Evolutionary conservation across 2,329 filamentous ascomycete species (phyloP).

Genomic region (Onygena corvina): DNA sequence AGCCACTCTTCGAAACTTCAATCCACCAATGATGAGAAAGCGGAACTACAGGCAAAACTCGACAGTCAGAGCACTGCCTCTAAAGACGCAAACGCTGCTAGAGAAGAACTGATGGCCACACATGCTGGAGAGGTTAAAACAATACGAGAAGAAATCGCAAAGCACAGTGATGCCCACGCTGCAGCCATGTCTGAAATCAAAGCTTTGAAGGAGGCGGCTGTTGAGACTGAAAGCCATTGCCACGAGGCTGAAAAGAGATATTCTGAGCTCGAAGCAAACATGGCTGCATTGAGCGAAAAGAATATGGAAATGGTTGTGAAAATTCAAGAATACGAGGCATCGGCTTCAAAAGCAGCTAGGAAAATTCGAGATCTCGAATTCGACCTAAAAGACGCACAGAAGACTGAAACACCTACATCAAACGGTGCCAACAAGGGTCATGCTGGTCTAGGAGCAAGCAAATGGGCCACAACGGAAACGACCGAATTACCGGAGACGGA

Average conservation of each 20-base stretch:
- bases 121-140: slow-evolving; percentile 10
- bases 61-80: neutral
- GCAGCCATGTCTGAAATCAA: neutral
- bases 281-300: slow-evolving; percentile 17
- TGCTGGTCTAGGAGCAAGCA: slow-evolving; percentile 29
- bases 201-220: neutral
- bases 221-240: neutral
- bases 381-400: slow-evolving; percentile 13
- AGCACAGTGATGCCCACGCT: neutral
- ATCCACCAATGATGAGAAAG: slow-evolving; percentile 32
- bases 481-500: slow-evolving; percentile 18
- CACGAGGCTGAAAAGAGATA: slow-evolving; percentile 1
- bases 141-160: slow-evolving; percentile 22
- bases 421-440: slow-evolving; percentile 16
- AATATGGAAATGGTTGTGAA: slow-evolving; percentile 17
- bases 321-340: slow-evolving; percentile 15
- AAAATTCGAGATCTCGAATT: slow-evolving; percentile 18
- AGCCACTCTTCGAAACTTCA: slow-evolving; percentile 37
- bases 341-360: slow-evolving; percentile 20
- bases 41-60: slow-evolving; percentile 27
- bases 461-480: slow-evolving; percentile 28
- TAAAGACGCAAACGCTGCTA: neutral
- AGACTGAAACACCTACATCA: slow-evolving; percentile 11
- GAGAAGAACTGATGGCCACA: slow-evolving; percentile 2
- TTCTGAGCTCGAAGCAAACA: slow-evolving; percentile 24